Evolutionary conservation across 2,329 filamentous ascomycete species (phyloP).

Genomic region (Phaeosphaeriaceae sp.): DNA sequence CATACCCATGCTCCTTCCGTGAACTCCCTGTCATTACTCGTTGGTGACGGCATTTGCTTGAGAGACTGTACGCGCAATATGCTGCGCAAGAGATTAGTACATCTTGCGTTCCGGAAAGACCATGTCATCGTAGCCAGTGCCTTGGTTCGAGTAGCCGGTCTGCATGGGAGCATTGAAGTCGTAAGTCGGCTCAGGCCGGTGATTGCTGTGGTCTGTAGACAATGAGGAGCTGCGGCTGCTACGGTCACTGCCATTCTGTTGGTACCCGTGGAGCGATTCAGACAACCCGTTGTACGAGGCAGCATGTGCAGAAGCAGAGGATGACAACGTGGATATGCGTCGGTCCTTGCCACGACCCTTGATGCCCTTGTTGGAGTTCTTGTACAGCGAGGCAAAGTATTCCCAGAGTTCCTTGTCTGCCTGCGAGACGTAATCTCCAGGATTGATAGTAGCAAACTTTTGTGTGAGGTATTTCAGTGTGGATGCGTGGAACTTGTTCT

Average conservation of each 20-base stretch:
- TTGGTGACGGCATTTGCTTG: neutral
- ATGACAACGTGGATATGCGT: constrained; percentile 60
- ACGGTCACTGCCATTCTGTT: constrained; percentile 39
- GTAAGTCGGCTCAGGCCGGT: constrained; percentile 33
- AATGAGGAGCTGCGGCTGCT: constrained; percentile 46
- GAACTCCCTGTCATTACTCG: neutral
- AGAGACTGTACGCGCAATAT: neutral
- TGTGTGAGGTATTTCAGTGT: constrained; percentile 73
- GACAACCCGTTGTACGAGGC: constrained; percentile 33
- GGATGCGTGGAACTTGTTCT: constrained; percentile 90
- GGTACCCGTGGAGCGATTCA: constrained; percentile 12
- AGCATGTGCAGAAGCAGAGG: constrained; percentile 32
- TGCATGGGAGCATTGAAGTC: constrained; percentile 42
- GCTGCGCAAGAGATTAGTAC: constrained; percentile 23
- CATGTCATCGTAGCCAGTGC: constrained; percentile 41
- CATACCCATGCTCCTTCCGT: constrained; percentile 5
- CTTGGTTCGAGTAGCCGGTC: constrained; percentile 29
- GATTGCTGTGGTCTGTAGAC: constrained; percentile 37
- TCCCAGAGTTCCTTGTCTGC: constrained; percentile 80
- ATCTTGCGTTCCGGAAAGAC: constrained; percentile 46
- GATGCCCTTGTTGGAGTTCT: constrained; percentile 98
- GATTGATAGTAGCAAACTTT: constrained; percentile 71
- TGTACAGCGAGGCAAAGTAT: constrained; percentile 89
- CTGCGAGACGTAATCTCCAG: constrained; percentile 68
- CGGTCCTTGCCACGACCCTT: constrained; percentile 91